Conservation (phyloP, 2,329 filamentous ascomycete genomes). For the Paraphoma chrysanthemicola region DNA sequence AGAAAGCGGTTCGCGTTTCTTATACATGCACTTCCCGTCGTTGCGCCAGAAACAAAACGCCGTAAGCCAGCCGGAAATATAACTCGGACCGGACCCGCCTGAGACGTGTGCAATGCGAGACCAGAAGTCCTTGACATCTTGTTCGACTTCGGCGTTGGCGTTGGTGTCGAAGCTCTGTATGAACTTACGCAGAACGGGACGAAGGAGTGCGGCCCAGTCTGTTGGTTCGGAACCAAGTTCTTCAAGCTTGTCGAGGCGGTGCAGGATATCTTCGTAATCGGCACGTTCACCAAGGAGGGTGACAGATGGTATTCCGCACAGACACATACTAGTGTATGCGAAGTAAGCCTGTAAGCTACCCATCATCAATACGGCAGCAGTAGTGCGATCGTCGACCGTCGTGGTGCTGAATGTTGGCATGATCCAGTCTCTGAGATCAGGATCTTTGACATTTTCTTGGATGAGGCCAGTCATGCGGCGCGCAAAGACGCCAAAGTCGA, state of each 20-base stretch:
- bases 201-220: constrained; percentile 12
- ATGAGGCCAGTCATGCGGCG: background rate
- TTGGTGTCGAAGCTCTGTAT: constrained; percentile 15
- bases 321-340: background rate
- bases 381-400: constrained; percentile 13
- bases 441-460: constrained; percentile 8
- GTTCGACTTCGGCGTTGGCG: background rate
- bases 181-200: constrained; percentile 18
- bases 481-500: constrained; percentile 7
- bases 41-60: constrained; percentile 27
- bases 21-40: constrained; percentile 8
- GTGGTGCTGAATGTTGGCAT: constrained; percentile 28
- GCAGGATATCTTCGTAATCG: constrained; percentile 25
- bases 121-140: constrained; percentile 14
- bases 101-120: constrained; percentile 7
- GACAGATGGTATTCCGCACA: constrained; percentile 26
- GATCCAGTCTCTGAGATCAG: constrained; percentile 10
- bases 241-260: constrained; percentile 15
- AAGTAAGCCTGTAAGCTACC: constrained; percentile 22
- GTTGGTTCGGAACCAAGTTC: constrained; percentile 12
- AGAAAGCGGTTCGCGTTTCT: background rate
- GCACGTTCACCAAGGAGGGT: constrained; percentile 22
- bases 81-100: constrained; percentile 2
- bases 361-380: constrained; percentile 26
- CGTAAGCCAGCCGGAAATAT: constrained; percentile 23